Evolutionary conservation across 257 asterid genomes (phyloP).

Genomic region (Dorcoceras hygrometricum): DNA sequence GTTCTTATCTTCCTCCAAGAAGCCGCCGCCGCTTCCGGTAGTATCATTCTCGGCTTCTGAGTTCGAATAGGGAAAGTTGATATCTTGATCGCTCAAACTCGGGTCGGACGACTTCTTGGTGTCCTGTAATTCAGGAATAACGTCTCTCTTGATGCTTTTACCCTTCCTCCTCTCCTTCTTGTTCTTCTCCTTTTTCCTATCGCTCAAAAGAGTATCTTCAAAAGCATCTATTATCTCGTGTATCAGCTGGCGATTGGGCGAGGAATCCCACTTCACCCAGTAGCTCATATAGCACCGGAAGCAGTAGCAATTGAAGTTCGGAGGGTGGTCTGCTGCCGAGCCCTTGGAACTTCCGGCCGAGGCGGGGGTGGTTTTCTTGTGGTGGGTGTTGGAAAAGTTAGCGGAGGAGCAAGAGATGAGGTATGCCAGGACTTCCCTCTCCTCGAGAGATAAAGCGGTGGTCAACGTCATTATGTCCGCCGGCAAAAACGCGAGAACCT

Average conservation of each 20-base stretch:
- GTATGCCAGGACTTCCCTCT: conserved; percentile 59
- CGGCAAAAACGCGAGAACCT: conserved; percentile 56
- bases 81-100: conserved; percentile 32
- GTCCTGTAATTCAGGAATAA: conserved; percentile 26
- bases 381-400: conserved; percentile 27
- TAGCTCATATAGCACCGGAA: conserved; percentile 72
- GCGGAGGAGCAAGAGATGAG: conserved; percentile 53
- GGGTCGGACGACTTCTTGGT: conserved; percentile 30
- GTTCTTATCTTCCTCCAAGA: conserved; percentile 21
- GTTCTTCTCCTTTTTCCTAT: conserved; percentile 35
- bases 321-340: conserved; percentile 44
- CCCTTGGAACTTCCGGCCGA: conserved; percentile 26
- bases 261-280: conserved; percentile 74
- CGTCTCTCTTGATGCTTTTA: conserved; percentile 24
- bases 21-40: conserved; percentile 7
- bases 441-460: conserved; percentile 50
- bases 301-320: conserved; percentile 59
- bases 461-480: conserved; percentile 53
- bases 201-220: conserved; percentile 57
- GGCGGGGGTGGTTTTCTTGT: conserved; percentile 23
- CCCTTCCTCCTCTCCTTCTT: conserved; percentile 45
- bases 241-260: conserved; percentile 68
- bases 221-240: conserved; percentile 67
- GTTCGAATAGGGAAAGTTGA: conserved; percentile 24
- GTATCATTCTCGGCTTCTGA: conserved; percentile 24